These are phyloP conservation scores for Tricholoma matsutake DNA, from an alignment of 768 basidiomycete genomes.

Conservation along the genomic window DNA sequence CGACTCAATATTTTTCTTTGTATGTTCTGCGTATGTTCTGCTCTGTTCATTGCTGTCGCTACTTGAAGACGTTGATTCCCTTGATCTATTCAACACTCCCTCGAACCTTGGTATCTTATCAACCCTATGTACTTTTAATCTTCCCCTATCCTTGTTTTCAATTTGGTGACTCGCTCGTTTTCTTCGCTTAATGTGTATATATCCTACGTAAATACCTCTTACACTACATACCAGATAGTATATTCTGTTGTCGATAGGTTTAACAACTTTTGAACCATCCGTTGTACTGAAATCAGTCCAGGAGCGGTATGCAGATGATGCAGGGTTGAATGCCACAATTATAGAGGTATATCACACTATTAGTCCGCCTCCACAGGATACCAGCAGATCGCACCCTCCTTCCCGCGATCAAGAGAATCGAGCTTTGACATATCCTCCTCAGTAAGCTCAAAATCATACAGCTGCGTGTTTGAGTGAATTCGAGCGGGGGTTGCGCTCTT, in stretches of 20 bases:
- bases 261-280: neutral
- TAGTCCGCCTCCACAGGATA: slow-evolving; percentile 67
- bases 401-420: slow-evolving; percentile 69
- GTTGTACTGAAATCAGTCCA: neutral
- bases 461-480: slow-evolving; percentile 67
- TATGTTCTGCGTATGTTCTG: neutral
- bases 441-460: slow-evolving; percentile 74
- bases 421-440: slow-evolving; percentile 63
- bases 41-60: slow-evolving; percentile 6
- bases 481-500: slow-evolving; percentile 72
- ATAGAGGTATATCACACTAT: slow-evolving; percentile 6
- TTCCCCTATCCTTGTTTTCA: neutral
- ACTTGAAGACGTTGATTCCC: slow-evolving; percentile 1
- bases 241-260: slow-evolving; percentile 2
- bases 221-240: slow-evolving; percentile 14
- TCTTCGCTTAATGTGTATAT: neutral
- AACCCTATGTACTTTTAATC: slow-evolving; percentile 19
- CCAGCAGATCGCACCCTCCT: slow-evolving; percentile 76
- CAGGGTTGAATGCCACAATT: neutral
- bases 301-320: neutral
- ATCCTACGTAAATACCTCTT: slow-evolving; percentile 16
- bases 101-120: slow-evolving; percentile 2
- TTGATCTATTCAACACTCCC: neutral
- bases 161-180: neutral
- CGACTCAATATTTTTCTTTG: slow-evolving; percentile 4